Percentiles rank a stretch among this genome's conserved stretches.
These are phyloP conservation scores for Coemansia sp. DNA, from an alignment of 192 early-diverging fungal genomes.

Conservation along the genomic window DNA sequence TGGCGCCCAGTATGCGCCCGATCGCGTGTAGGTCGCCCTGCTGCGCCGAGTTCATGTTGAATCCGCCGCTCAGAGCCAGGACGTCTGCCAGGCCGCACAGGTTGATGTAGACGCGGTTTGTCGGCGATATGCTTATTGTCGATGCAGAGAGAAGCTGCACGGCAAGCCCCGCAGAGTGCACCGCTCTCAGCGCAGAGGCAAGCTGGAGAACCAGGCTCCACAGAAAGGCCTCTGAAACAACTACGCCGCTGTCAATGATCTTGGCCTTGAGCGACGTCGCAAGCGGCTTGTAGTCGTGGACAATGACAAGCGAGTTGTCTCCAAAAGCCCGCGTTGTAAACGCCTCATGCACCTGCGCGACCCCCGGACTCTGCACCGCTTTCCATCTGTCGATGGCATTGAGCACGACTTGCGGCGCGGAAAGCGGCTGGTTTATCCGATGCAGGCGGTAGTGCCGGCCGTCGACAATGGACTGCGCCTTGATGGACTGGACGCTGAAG, in stretches of 20 bases:
- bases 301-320: conserved; percentile 91
- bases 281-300: conserved; percentile 89
- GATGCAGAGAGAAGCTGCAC: conserved; percentile 72
- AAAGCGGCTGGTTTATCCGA: conserved; percentile 74
- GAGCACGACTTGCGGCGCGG: conserved; percentile 80
- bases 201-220: conserved; percentile 46
- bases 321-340: conserved; percentile 96
- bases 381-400: conserved; percentile 82
- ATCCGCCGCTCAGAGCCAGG: conserved; percentile 9
- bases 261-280: conserved; percentile 29
- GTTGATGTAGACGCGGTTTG: conserved; percentile 63
- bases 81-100: conserved; percentile 43
- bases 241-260: conserved; percentile 15
- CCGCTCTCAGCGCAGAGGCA: conserved; percentile 58
- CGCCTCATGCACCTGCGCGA: conserved; percentile 87
- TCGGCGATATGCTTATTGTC: conserved; percentile 81
- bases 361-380: conserved; percentile 72
- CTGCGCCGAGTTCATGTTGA: conserved; percentile 23
- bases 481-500: conserved; percentile 75
- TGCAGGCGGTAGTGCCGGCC: conserved; percentile 81
- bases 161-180: conserved; percentile 81
- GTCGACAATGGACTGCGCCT: conserved; percentile 78
- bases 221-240: conserved; percentile 28
- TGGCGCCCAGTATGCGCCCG: conserved; percentile 25
- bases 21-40: conserved; percentile 36